phyloP scores from a whole-genome alignment of 2,329 filamentous ascomycete genomes.

The Fusarium sp. region DNA sequence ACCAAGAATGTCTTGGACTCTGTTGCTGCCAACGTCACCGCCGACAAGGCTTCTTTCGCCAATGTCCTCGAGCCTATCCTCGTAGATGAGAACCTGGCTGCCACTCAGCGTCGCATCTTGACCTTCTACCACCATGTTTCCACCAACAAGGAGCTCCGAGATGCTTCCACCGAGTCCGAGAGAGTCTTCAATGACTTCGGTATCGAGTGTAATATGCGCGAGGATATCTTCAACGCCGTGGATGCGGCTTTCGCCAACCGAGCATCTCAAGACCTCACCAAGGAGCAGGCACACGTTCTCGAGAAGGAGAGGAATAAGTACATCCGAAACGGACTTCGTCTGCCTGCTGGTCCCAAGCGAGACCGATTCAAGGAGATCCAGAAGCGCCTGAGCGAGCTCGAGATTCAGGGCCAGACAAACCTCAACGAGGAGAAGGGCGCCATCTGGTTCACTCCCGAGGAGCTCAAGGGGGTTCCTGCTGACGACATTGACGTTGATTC shows the following conservation, averaged over 20 bases:
- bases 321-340: conserved; percentile 79
- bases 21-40: conserved; percentile 71
- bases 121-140: conserved; percentile 87
- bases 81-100: conserved; percentile 75
- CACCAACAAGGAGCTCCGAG: conserved; percentile 73
- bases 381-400: conserved; percentile 79
- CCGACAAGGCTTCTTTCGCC: conserved; percentile 64
- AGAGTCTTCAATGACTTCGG: conserved; percentile 80
- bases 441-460: conserved; percentile 79
- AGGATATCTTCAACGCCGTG: conserved; percentile 80
- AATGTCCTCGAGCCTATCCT: conserved; percentile 75
- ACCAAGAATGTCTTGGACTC: conserved; percentile 75
- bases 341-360: conserved; percentile 76
- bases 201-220: conserved; percentile 84
- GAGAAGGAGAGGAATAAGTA: conserved; percentile 84
- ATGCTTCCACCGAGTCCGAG: conserved; percentile 82
- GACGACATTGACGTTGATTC: conserved; percentile 74
- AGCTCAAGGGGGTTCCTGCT: conserved; percentile 79
- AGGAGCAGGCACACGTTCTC: conserved; percentile 77
- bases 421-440: conserved; percentile 86
- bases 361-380: conserved; percentile 90
- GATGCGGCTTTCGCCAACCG: conserved; percentile 67
- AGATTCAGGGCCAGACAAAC: conserved; percentile 82
- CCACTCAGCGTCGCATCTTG: conserved; percentile 72
- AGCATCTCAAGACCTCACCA: conserved; percentile 68